phyloP scores from a whole-genome alignment of 176 grass and related monocot genomes.

The Aegilops speltoides region DNA sequence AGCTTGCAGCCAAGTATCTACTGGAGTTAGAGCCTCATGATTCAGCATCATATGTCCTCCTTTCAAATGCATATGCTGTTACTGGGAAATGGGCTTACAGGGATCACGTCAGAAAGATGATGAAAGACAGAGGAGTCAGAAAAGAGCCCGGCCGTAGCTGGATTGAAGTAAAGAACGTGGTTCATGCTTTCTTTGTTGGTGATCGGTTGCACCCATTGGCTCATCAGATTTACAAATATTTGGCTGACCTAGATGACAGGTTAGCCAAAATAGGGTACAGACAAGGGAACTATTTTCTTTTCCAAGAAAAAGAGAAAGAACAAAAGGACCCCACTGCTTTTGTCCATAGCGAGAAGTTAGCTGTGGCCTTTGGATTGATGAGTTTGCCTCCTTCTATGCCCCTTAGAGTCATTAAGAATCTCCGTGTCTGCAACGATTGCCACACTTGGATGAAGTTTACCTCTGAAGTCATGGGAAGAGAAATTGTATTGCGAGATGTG shows the following conservation, averaged over 20 bases:
- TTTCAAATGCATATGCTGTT: constrained; percentile 79
- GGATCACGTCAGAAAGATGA: constrained; percentile 78
- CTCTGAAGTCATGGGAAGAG: constrained; percentile 33
- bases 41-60: constrained; percentile 57
- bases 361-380: constrained; percentile 59
- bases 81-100: constrained; percentile 53
- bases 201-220: constrained; percentile 53
- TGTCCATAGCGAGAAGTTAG: constrained; percentile 71
- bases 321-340: constrained; percentile 37
- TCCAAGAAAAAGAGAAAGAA: constrained; percentile 65
- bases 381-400: constrained; percentile 44
- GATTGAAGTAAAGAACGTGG: constrained; percentile 56
- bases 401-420: constrained; percentile 68
- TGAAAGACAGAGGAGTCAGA: constrained; percentile 67
- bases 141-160: constrained; percentile 66
- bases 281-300: constrained; percentile 47
- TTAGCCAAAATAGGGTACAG: constrained; percentile 59
- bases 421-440: constrained; percentile 65
- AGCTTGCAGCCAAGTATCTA: constrained; percentile 63
- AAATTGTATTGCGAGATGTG: constrained; percentile 66
- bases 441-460: constrained; percentile 73
- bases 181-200: constrained; percentile 74
- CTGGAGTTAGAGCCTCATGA: constrained; percentile 67
- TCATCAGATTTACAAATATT: constrained; percentile 50
- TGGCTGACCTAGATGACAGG: constrained; percentile 47